Evolutionary conservation across 2,329 filamentous ascomycete species (phyloP).

Genomic region (Trichoderma sp.): DNA sequence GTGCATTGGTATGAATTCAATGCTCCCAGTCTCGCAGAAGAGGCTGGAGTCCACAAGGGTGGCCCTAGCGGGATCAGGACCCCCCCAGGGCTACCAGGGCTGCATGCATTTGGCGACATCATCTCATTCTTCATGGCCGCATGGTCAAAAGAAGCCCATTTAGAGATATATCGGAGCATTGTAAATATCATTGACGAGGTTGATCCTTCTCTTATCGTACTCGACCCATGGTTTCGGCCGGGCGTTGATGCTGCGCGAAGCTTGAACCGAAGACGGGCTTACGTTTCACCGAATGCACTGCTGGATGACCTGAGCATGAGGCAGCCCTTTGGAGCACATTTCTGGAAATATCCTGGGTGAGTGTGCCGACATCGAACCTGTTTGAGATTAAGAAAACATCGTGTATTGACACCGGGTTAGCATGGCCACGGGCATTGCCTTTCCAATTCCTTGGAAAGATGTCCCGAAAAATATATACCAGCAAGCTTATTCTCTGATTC

Average conservation of each 20-base stretch:
- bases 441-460: constrained; percentile 46
- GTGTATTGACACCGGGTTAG: constrained; percentile 31
- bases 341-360: constrained; percentile 30
- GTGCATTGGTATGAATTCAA: constrained; percentile 33
- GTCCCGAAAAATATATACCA: constrained; percentile 45
- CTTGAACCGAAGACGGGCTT: constrained; percentile 36
- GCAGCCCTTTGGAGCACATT: constrained; percentile 40
- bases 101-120: constrained; percentile 15
- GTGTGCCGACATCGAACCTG: not conserved
- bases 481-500: constrained; percentile 29
- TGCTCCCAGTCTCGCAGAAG: constrained; percentile 7
- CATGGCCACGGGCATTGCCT: constrained; percentile 45
- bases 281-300: constrained; percentile 48
- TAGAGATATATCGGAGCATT: constrained; percentile 33
- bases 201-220: constrained; percentile 37
- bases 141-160: constrained; percentile 37
- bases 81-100: not conserved
- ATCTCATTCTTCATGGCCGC: constrained; percentile 32
- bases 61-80: not conserved
- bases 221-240: constrained; percentile 37
- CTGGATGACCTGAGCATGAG: constrained; percentile 42
- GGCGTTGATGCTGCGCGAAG: constrained; percentile 31
- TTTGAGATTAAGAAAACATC: not conserved
- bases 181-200: constrained; percentile 35
- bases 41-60: constrained; percentile 22